Evolutionary conservation across 345 rosid genomes (phyloP), one percentile per base, ranked within the genome.

Genomic region (Firmiana major): DNA sequence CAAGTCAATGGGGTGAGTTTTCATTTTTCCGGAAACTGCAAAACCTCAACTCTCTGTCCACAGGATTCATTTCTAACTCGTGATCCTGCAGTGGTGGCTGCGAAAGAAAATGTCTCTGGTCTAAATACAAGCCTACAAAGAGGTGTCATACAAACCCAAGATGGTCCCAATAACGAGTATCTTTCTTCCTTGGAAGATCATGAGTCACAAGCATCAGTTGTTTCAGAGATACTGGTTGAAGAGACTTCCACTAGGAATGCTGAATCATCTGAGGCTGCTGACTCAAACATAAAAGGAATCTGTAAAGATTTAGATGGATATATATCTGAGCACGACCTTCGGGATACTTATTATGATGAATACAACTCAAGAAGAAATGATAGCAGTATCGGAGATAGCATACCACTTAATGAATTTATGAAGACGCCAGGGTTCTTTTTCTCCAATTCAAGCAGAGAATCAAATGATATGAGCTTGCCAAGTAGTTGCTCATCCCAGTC

Each of bases 181-280:
- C 31, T 40, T 64, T 74, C 82, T 24, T 75, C 86, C 63, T 63
- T 84, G 74, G 88, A 84, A 74, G 87, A 84, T 73, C 77, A 70
- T 54, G 85, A 82, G 40, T 83, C 91, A 26, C 81, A 75, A 7
- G 77, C 83, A 76, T 88, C 89, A 3, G 77, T 64, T 63, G 64
- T 76, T 76, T 85, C 91, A 21, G 84, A 79, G 67, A 68, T 82
- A 65, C 43, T 74, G 63, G 36, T 75, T 24, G 90, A 90, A 49
- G 85, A 77, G 60, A 69, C 80, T 78, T 78, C 77, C 24, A 7
- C 54, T 31, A 84, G 82, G 71, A 75, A 70, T 22, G 80, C 79
- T 13, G 75, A 65, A 62, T 53, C 80, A n/a, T 75, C 78, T 11
- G 86, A 81, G 59, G 58, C 54, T 40, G 76, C 67, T 19, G 83